Evolutionary conservation across 192 early-diverging fungal genomes (phyloP).

Genomic region (Coemansia sp.): DNA sequence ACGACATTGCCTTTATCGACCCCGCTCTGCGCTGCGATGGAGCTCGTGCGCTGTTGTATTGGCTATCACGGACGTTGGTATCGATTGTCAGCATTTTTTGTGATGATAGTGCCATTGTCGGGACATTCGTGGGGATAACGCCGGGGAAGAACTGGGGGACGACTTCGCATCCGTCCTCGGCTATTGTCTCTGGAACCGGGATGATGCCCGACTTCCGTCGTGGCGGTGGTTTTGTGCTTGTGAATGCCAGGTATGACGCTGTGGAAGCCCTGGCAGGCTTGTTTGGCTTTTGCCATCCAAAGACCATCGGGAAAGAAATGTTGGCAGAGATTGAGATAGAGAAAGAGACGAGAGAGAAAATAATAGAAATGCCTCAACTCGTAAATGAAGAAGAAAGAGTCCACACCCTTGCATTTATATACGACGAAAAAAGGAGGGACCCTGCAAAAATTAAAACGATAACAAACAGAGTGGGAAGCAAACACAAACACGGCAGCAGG

Average conservation of each 20-base stretch:
- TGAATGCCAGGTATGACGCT: neutral
- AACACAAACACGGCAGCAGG: neutral
- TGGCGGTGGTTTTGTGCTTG: neutral
- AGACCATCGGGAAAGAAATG: slow-evolving; percentile 35
- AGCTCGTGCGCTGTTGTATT: slow-evolving; percentile 1
- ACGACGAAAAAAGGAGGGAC: neutral
- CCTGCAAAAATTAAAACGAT: neutral
- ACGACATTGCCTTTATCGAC: slow-evolving; percentile 14
- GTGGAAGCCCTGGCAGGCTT: neutral
- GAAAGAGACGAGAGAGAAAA: neutral
- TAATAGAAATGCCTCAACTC: neutral
- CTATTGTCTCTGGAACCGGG: slow-evolving; percentile 17
- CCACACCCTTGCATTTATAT: slow-evolving; percentile 4
- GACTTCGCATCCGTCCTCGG: slow-evolving; percentile 38
- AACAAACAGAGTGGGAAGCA: neutral
- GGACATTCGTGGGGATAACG: slow-evolving; percentile 5
- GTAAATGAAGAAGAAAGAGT: too few species aligned
- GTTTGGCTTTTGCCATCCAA: slow-evolving; percentile 32
- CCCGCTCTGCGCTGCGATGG: slow-evolving; percentile 31
- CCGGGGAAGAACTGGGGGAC: slow-evolving; percentile 50
- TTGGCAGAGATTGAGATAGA: neutral
- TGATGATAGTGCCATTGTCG: neutral
- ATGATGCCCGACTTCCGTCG: neutral
- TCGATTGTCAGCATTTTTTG: neutral
- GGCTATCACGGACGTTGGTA: neutral